Conservation (phyloP, 257 asterid species). For the Przewalskia tangutica region DNA sequence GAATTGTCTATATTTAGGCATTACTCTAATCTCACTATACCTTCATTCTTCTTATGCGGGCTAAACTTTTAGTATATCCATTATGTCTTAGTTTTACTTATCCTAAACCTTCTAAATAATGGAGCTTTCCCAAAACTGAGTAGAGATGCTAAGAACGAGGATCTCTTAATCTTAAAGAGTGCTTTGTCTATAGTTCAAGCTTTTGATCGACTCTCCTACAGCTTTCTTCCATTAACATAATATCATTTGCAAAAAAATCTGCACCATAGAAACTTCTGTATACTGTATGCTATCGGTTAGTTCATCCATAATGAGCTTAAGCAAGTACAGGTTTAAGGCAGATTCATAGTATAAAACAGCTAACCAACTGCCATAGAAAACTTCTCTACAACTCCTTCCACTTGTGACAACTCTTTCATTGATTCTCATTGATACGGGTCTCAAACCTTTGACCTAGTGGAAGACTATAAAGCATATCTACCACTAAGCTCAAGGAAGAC, state of each 20-base stretch:
- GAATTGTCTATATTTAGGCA: neutral
- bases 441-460: no score
- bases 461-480: no score
- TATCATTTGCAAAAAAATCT: neutral
- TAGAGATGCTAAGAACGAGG: no score
- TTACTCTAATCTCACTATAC: neutral
- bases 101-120: no score
- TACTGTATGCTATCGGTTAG: neutral
- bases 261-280: neutral
- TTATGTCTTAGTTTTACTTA: neutral
- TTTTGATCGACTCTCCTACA: neutral
- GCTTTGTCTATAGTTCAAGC: neutral
- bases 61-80: neutral
- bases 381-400: neutral
- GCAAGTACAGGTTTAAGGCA: neutral
- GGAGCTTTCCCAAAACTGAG: no score
- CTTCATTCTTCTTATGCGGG: neutral
- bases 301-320: neutral
- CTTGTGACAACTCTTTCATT: neutral
- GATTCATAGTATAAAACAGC: neutral
- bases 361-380: neutral
- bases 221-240: neutral
- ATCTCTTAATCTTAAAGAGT: neutral
- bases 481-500: neutral
- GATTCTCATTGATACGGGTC: neutral